Evolutionary conservation across 208 protist genomes (phyloP), one percentile per base, ranked within the genome.

Genomic region (Zelonia costaricensis): DNA sequence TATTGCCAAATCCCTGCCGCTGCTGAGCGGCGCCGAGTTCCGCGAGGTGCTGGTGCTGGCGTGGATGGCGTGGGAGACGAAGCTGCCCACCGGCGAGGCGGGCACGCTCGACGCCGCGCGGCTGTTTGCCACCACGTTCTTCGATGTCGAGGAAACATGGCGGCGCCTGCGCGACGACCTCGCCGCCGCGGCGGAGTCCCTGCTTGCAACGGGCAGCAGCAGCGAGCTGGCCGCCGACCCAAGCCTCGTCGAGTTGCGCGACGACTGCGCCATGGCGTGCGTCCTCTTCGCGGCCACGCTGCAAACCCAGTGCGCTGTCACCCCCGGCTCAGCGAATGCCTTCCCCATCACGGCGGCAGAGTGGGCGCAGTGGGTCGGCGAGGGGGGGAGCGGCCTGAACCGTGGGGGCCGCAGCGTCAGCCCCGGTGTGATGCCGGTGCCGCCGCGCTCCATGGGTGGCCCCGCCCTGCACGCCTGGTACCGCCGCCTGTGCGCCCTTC

Each of bases 1-100:
- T 6, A 59, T 87, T 28, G 36, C 56, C 23, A 22, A 64, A 22
- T 74, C 72, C 15, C 43, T 83, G 12, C 23, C 8, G 23, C 27
- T 69, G 54, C 73, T 74, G 53, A 72, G 71, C 51, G 59, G 54
- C 5, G 53, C 47, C 3, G 79, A 82, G 56, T 78, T 75, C 40
- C 57, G 67, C 9, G 69, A 70, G 16, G n/a, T 83, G 28, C 8
- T 88, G 22, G 31, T 63, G 38, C 52, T 54, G 33, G 70, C 82
- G 39, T 78, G 73, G n/a, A n/a, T n/a, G n/a, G n/a, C n/a, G n/a
- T 36, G 23, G 1, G 4, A 4, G 7, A 31, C 22, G 46, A 15
- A 25, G 31, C 27, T 3, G 48, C 27, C 30, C 48, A 38, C 0
- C 23, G 6, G 5, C 48, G 31, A 4, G 44, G n/a, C 10, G 39